Base-by-base conservation (phyloP, 2,329 filamentous ascomycete species). In the Lasiodiplodia sp. region DNA sequence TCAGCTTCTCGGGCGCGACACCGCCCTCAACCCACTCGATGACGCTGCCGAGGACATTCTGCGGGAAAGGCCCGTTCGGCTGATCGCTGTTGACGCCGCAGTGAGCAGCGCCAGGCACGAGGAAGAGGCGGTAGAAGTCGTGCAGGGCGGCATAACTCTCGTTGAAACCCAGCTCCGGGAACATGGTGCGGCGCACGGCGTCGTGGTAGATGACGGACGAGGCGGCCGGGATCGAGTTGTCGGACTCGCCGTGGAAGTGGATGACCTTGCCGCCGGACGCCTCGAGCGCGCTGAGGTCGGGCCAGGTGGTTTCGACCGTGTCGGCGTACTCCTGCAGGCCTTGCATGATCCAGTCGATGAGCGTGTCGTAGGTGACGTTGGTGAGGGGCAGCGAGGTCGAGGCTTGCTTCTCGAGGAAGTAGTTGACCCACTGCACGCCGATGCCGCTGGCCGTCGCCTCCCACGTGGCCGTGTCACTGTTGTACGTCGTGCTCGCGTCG, bases 221-320 rank as follows among this genome's bases (percentile, higher is more conserved):
- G 4, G 79, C 85, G 1, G 86, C 75, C 1, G 86, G 86, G 69
- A 89, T 79, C 7, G 80, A 83, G n/a, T 80, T 75, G 74, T 88
- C 87, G 0, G 83, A 84, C 75, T 88, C 86, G 66, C 64, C 87
- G 76, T 89, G 87, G 78, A 83, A 87, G 74, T 88, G 86, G 11
- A 89, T 77, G 3, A 89, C 76, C 75, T 89, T 89, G 66, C 85
- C 86, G 38, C 86, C 87, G 0, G 79, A 72, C 2, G 78, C 67
- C 37, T 84, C 77, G 79, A 87, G 87, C 6, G 78, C 71, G 0
- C 82, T 84, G 0, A 88, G 79, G 70, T 89, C 86, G 0, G 85
- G 84, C 23, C 83, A 73, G 1, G 83, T 87, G 10, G 86, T 88
- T 71, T 88, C 85, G 2, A 87, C 79, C 57, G 75, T 83, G 72